Evolutionary conservation across 164 flowering plant genomes (phyloP).

Genomic region (Berberis vulgaris): DNA sequence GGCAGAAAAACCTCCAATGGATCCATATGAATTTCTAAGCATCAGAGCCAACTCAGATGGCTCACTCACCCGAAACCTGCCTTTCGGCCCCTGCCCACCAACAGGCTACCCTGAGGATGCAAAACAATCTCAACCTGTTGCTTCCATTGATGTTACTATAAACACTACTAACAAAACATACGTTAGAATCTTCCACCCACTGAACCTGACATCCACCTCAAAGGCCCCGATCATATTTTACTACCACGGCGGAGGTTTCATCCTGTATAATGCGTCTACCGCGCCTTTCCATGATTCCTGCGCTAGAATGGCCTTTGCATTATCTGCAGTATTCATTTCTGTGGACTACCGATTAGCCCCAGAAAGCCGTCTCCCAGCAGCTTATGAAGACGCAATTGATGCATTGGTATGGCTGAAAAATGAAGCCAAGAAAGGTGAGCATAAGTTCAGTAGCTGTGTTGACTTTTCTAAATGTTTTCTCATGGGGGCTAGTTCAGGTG

Average conservation of each 20-base stretch:
- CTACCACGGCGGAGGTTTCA: constrained; percentile 65
- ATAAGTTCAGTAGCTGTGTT: constrained; percentile 35
- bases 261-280: constrained; percentile 29
- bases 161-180: constrained; percentile 30
- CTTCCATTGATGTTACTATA: constrained; percentile 44
- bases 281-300: constrained; percentile 33
- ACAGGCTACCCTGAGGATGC: neutral
- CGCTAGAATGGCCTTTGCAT: constrained; percentile 18
- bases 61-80: too few relatives aligned
- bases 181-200: constrained; percentile 39
- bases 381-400: constrained; percentile 51
- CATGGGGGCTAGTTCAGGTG: constrained; percentile 66
- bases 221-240: constrained; percentile 48
- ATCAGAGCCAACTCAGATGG: too few relatives aligned
- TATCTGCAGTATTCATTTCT: constrained; percentile 37
- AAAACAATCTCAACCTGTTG: neutral
- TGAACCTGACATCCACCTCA: constrained; percentile 1
- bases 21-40: too few relatives aligned
- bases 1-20: too few relatives aligned
- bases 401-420: constrained; percentile 39
- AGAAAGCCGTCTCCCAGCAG: constrained; percentile 69
- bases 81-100: neutral
- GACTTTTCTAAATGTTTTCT: constrained; percentile 46
- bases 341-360: constrained; percentile 68
- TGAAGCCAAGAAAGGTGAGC: constrained; percentile 28